Conservation (phyloP, 805 yeast species). For the Starmera dryadoides region DNA sequence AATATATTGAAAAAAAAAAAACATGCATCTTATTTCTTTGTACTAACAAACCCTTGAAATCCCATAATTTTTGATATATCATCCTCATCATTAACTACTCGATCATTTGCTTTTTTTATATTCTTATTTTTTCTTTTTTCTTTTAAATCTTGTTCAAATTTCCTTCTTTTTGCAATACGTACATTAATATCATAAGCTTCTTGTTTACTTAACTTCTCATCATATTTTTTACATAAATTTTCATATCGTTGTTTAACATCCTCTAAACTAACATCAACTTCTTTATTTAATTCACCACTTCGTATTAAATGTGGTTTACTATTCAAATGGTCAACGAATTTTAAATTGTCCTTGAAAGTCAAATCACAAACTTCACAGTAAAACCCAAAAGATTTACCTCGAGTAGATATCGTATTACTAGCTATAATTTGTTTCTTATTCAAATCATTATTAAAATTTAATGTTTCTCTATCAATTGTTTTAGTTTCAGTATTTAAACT, state of each 20-base stretch:
- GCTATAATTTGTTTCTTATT: slow-evolving; percentile 28
- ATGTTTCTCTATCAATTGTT: slow-evolving; percentile 8
- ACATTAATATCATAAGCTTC: slow-evolving; percentile 27
- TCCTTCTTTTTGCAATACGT: slow-evolving; percentile 32
- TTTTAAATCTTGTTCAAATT: slow-evolving; percentile 29
- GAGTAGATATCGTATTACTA: slow-evolving; percentile 23
- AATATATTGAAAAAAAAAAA: no score
- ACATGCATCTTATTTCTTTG: slow-evolving; percentile 29
- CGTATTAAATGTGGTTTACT: slow-evolving; percentile 56
- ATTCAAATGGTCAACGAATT: slow-evolving; percentile 78
- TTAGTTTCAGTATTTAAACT: slow-evolving; percentile 10
- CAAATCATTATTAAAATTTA: slow-evolving; percentile 20
- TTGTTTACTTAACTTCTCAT: slow-evolving; percentile 9
- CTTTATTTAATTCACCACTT: slow-evolving; percentile 30
- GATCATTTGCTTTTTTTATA: slow-evolving; percentile 6
- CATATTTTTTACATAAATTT: slow-evolving; percentile 25
- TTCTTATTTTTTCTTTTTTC: slow-evolving; percentile 18
- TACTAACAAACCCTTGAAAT: slow-evolving; percentile 44
- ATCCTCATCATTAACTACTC: slow-evolving; percentile 11
- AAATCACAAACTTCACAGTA: slow-evolving; percentile 74
- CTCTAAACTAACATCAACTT: slow-evolving; percentile 37
- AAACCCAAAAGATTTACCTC: slow-evolving; percentile 72
- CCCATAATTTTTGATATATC: slow-evolving; percentile 46
- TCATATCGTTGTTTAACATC: slow-evolving; percentile 37
- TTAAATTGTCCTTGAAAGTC: slow-evolving; percentile 76